Conservation (phyloP, 2,329 filamentous ascomycete genomes). For the Claviceps africana region DNA sequence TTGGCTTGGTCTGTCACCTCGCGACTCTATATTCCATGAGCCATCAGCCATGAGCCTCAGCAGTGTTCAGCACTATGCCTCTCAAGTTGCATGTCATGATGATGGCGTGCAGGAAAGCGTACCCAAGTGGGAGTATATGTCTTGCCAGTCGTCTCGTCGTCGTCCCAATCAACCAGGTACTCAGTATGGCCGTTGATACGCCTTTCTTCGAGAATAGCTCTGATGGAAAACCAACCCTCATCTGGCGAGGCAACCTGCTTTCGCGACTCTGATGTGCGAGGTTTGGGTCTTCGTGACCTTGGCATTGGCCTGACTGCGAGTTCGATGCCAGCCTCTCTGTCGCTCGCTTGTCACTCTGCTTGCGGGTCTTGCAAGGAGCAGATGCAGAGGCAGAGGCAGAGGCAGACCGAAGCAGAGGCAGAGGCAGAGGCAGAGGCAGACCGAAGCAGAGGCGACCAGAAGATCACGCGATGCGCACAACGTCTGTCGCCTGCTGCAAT, state of each 20-base stretch:
- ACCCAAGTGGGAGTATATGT: slow-evolving; percentile 22
- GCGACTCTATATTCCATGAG: slow-evolving; percentile 9
- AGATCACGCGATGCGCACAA: slow-evolving; percentile 9
- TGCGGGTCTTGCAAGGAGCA: background rate
- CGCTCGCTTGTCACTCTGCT: background rate
- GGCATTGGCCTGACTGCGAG: slow-evolving; percentile 19
- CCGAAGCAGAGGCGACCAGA: background rate
- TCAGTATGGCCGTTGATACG: slow-evolving; percentile 12
- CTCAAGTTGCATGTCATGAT: background rate
- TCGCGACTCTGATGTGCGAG: slow-evolving; percentile 9
- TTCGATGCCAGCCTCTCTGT: background rate
- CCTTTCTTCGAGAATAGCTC: slow-evolving; percentile 22
- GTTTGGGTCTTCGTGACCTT: slow-evolving; percentile 13
- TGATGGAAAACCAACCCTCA: slow-evolving; percentile 21
- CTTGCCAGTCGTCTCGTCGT: slow-evolving; percentile 18
- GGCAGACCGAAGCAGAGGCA: background rate
- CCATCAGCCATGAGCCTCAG: slow-evolving; percentile 8
- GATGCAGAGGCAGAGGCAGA: background rate
- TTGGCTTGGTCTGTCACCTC: slow-evolving; percentile 19
- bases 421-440: no score
- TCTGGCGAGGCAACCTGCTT: slow-evolving; percentile 9
- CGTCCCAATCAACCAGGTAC: slow-evolving; percentile 27
- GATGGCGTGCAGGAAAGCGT: slow-evolving; percentile 2
- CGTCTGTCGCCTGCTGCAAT: slow-evolving; percentile 14
- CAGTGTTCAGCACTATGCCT: slow-evolving; percentile 8